A percentile compares a stretch with the other conserved stretches of the same genome.
Conservation (phyloP, 257 asterid genomes). For the Solanum bukasovii region DNA sequence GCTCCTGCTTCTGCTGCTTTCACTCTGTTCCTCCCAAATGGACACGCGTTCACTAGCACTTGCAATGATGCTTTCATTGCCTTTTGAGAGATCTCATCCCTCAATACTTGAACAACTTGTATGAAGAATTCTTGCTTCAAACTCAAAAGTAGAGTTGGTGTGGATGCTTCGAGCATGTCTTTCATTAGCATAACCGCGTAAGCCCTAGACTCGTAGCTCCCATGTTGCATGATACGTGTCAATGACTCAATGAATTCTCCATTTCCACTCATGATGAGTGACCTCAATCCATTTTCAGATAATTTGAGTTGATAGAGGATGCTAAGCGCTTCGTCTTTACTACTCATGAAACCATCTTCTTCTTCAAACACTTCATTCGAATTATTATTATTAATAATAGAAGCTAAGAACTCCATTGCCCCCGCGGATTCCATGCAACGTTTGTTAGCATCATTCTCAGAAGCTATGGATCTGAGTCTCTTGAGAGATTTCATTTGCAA, state of each 20-base stretch:
- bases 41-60: constrained; percentile 25
- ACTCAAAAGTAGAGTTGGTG: constrained; percentile 13
- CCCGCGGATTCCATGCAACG: too few relatives aligned
- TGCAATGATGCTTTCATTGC: constrained; percentile 40
- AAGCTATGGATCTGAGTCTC: too few relatives aligned
- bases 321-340: constrained; percentile 44
- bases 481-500: too few relatives aligned
- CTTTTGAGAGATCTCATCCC: constrained; percentile 34
- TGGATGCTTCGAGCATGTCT: constrained; percentile 29
- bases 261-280: constrained; percentile 7
- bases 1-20: constrained; percentile 56
- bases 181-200: constrained; percentile 42
- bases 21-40: constrained; percentile 45
- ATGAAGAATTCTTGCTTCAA: constrained; percentile 23
- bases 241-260: constrained; percentile 34
- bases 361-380: constrained; percentile 3
- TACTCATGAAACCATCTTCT: background rate
- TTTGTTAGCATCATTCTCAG: too few relatives aligned
- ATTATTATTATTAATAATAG: too few relatives aligned
- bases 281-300: constrained; percentile 38
- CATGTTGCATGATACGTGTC: constrained; percentile 28
- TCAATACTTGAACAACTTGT: constrained; percentile 30
- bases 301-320: constrained; percentile 40
- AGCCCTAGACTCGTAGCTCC: constrained; percentile 55
- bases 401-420: too few relatives aligned